Evolutionary conservation across 352 stramenopile genomes (phyloP).

Genomic region (Hyaloperonospora brassicae): DNA sequence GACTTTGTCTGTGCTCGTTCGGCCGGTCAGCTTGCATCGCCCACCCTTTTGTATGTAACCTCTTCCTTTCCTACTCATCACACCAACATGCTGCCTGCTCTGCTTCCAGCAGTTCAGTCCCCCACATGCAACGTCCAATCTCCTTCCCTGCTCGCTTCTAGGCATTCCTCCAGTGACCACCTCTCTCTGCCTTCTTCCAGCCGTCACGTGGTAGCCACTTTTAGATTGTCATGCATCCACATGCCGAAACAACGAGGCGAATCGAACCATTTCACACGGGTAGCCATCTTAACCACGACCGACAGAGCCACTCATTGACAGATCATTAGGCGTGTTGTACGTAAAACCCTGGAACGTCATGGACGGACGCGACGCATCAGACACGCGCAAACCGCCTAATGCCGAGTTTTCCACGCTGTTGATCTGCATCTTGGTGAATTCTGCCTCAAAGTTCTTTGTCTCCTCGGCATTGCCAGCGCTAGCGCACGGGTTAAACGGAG

Average conservation of each 20-base stretch:
- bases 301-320: slow-evolving; percentile 67
- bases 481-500: slow-evolving; percentile 83
- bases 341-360: slow-evolving; percentile 88
- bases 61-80: slow-evolving; percentile 7
- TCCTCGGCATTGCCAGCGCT: slow-evolving; percentile 53
- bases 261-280: slow-evolving; percentile 11
- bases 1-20: slow-evolving; percentile 15
- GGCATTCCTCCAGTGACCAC: slow-evolving; percentile 6
- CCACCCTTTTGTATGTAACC: slow-evolving; percentile 3
- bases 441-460: slow-evolving; percentile 84
- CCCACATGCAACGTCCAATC: slow-evolving; percentile 20
- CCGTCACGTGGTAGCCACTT: slow-evolving; percentile 9
- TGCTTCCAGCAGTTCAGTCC: slow-evolving; percentile 8
- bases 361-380: slow-evolving; percentile 68
- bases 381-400: slow-evolving; percentile 55
- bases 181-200: slow-evolving; percentile 17
- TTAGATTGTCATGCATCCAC: slow-evolving; percentile 12
- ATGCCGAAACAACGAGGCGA: slow-evolving; percentile 8
- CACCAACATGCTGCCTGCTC: slow-evolving; percentile 9
- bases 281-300: slow-evolving; percentile 36
- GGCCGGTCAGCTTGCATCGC: slow-evolving; percentile 4
- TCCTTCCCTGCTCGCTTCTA: slow-evolving; percentile 7
- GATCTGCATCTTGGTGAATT: slow-evolving; percentile 89
- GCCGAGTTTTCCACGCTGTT: slow-evolving; percentile 74
- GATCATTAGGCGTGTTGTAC: slow-evolving; percentile 85